A percentile compares a stretch with the other conserved stretches of the same genome.
These are phyloP conservation scores for Phytophthora chlamydospora DNA, from an alignment of 352 stramenopile genomes.

Conservation along the genomic window DNA sequence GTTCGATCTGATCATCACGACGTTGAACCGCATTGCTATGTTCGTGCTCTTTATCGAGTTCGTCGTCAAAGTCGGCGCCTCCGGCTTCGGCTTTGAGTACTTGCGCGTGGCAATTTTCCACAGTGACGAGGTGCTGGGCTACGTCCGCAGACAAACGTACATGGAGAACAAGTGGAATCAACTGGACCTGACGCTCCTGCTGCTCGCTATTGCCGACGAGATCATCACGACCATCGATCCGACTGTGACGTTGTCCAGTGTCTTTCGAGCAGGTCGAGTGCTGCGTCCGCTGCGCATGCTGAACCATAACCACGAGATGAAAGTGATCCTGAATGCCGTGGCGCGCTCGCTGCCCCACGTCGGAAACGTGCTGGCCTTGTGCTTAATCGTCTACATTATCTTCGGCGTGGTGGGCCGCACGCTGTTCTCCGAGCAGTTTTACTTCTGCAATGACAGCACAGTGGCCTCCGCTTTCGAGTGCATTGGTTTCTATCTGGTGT, in stretches of 20 bases:
- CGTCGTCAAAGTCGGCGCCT: conserved; percentile 56
- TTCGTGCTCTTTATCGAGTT: conserved; percentile 66
- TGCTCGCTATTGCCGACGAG: conserved; percentile 63
- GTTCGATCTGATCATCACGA: conserved; percentile 41
- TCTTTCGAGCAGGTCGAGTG: conserved; percentile 76
- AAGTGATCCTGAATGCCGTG: conserved; percentile 72
- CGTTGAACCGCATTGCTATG: conserved; percentile 55
- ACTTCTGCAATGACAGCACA: conserved; percentile 62
- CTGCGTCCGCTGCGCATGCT: conserved; percentile 72
- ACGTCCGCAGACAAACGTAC: conserved; percentile 70
- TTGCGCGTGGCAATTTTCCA: conserved; percentile 63
- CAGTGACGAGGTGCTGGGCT: conserved; percentile 66
- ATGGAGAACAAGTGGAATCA: conserved; percentile 85
- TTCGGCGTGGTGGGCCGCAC: conserved; percentile 73
- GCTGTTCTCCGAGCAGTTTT: conserved; percentile 72
- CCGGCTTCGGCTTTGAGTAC: conserved; percentile 71
- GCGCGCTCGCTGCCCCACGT: conserved; percentile 72
- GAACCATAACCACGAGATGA: conserved; percentile 84
- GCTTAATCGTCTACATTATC: conserved; percentile 80
- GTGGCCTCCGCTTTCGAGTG: conserved; percentile 50
- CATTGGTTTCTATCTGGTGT: conserved; percentile 60
- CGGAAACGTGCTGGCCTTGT: conserved; percentile 75
- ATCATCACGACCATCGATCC: conserved; percentile 53
- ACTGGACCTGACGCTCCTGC: conserved; percentile 65
- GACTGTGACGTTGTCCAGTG: conserved; percentile 47